Conservation (phyloP, 1,284 basidiomycete genomes). For the Moesziomyces antarcticus region DNA sequence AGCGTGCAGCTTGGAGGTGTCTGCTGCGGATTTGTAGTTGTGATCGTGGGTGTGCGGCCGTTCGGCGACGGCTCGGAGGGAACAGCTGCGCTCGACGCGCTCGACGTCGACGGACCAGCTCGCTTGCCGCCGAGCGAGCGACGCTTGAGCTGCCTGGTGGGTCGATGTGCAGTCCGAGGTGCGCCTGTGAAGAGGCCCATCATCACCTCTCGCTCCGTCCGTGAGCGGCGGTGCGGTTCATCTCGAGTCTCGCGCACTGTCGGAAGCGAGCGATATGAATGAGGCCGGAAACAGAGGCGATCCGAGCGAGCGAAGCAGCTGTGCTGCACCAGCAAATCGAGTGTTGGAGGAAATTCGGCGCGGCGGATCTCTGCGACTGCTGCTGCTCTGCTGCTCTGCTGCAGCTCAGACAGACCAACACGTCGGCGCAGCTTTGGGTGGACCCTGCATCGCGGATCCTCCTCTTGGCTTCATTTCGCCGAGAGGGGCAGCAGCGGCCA, state of each 20-base stretch:
- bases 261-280: not conserved
- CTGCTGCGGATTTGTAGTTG: not conserved
- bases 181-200: slow-evolving; percentile 34
- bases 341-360: not conserved
- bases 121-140: slow-evolving; percentile 24
- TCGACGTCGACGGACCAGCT: not conserved
- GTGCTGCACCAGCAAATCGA: too few relatives aligned
- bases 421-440: not conserved
- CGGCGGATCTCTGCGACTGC: not conserved
- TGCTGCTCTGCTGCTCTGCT: not conserved
- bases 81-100: not conserved
- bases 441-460: not conserved
- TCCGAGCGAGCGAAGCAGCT: too few relatives aligned
- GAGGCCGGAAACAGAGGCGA: too few relatives aligned
- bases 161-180: slow-evolving; percentile 8
- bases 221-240: not conserved
- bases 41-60: not conserved
- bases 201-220: slow-evolving; percentile 6
- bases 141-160: slow-evolving; percentile 17
- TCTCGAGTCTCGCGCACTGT: not conserved
- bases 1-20: too few relatives aligned
- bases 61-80: slow-evolving; percentile 1
- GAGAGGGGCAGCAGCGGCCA: not conserved
- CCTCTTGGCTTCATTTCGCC: not conserved
- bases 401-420: not conserved